Base-by-base conservation (phyloP, 2,329 filamentous ascomycete species). In the Cladosporium colombiae region DNA sequence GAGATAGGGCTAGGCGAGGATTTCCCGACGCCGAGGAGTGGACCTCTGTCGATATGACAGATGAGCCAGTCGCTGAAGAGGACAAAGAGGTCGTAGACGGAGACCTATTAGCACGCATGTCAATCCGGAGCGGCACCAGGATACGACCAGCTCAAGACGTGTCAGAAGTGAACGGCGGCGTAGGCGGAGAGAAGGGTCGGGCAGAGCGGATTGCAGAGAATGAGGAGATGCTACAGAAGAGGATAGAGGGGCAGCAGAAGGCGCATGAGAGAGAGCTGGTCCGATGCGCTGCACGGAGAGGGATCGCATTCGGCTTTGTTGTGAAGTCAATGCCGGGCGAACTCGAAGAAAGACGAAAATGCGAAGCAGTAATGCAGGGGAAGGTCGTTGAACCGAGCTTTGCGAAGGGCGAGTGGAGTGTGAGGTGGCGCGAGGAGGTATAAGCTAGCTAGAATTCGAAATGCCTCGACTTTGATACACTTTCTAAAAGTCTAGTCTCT, bases 311-410 rank as follows among this genome's bases (percentile, higher is more conserved):
- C 76, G 85, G 85, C 0, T 81, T 86, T 33, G 71, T 77, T 61
- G 49, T 64, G 13, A 56, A 66, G 62, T 65, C 52, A 21, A 60
- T 56, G 44, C 40, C 46, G 10, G 64, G 66, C 62, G 56, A 53
- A 7, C 69, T 37, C 37, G 70, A 66, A 14, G 16, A 55, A 10
- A 72, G 61, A 64, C 68, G 65, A 66, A 79, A 80, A 64, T 81
- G 83, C 68, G 86, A 88, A 73, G 86, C 85, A 10, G 77, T 88
- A 2, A 87, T 88, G 85, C 79, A 81, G 44, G 84, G 84, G 0
- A 81, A 80, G 57, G 84, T 88, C 4, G 85, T 88, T 0, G 86
- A 88, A 71, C 81, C 84, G 3, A 85, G 83, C 66, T 88, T 84
- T 74, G 85, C 85, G 0, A 89, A 88, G 69, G 86, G 86, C 0